Percentiles rank a stretch among this genome's conserved stretches.
Evolutionary conservation across 345 rosid genomes (phyloP).

Genomic region (Gossypium arboreum): DNA sequence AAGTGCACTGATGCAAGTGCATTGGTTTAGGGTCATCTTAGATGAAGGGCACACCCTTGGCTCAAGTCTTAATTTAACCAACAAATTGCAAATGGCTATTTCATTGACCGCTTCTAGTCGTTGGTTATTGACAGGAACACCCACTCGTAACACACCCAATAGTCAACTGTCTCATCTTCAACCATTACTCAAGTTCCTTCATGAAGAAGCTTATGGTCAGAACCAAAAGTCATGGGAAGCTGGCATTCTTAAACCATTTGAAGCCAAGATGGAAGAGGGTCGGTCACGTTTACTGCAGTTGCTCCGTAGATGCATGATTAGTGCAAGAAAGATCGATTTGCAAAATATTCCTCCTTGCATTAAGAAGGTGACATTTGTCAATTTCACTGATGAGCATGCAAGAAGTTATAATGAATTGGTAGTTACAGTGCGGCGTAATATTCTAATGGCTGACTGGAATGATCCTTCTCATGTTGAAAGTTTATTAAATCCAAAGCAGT

Average conservation of each 20-base stretch:
- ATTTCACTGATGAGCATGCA: conserved; percentile 79
- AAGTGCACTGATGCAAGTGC: conserved; percentile 89
- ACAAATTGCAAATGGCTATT: conserved; percentile 92
- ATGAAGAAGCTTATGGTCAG: conserved; percentile 84
- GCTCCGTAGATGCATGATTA: conserved; percentile 85
- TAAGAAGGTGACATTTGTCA: conserved; percentile 66
- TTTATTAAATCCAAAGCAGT: conserved; percentile 88
- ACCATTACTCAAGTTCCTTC: conserved; percentile 87
- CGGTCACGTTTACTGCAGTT: conserved; percentile 62
- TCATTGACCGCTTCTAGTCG: conserved; percentile 77
- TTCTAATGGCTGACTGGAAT: conserved; percentile 96
- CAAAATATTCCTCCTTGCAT: conserved; percentile 88
- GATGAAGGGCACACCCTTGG: conserved; percentile 99
- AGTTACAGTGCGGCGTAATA: conserved; percentile 83
- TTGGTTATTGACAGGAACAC: conserved; percentile 97
- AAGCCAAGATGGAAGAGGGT: conserved; percentile 91
- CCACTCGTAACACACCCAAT: conserved; percentile 82
- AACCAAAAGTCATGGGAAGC: conserved; percentile 83
- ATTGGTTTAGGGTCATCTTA: conserved; percentile 89
- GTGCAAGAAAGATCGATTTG: conserved; percentile 89
- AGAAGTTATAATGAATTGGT: conserved; percentile 92
- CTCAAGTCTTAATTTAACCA: conserved; percentile 85
- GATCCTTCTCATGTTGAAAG: conserved; percentile 99
- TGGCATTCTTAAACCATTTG: conserved; percentile 87
- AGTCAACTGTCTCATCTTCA: conserved; percentile 86